Percentiles rank a stretch among this genome's conserved stretches.
Evolutionary conservation across 2,329 filamentous ascomycete species (phyloP).

Genomic region (Trichoderma brevicompactum): DNA sequence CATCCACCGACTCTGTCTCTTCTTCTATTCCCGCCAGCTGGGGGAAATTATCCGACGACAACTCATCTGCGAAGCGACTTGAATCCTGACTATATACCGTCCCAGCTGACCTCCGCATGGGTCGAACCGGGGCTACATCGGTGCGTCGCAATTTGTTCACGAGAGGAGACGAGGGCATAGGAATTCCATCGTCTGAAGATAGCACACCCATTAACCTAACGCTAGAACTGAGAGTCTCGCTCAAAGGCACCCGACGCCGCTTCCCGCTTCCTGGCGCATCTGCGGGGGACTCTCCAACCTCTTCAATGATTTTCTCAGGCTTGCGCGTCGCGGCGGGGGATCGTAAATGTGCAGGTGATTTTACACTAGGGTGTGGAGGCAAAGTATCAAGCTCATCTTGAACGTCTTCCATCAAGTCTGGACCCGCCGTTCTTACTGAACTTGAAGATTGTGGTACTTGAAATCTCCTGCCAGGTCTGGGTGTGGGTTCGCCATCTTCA

Average conservation of each 20-base stretch:
- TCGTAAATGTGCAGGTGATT: conserved; percentile 28
- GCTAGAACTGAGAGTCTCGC: conserved; percentile 46
- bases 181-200: conserved; percentile 38
- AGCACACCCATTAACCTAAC: conserved; percentile 50
- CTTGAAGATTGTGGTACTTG: conserved; percentile 4
- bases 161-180: conserved; percentile 49
- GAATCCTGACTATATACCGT: neutral
- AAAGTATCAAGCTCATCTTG: conserved; percentile 35
- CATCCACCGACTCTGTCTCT: neutral
- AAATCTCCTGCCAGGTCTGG: neutral
- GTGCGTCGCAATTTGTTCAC: conserved; percentile 48
- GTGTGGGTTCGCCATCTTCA: conserved; percentile 30
- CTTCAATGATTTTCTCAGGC: conserved; percentile 32
- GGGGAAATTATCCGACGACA: conserved; percentile 40
- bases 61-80: conserved; percentile 39
- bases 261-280: conserved; percentile 61
- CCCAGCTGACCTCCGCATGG: conserved; percentile 33
- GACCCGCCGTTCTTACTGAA: conserved; percentile 26
- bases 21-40: conserved; percentile 22
- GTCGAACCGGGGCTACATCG: conserved; percentile 41
- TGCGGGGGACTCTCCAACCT: conserved; percentile 52
- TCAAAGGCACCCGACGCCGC: conserved; percentile 47
- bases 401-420: conserved; percentile 25
- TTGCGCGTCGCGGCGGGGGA: conserved; percentile 28
- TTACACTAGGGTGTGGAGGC: conserved; percentile 31